A percentile compares a stretch with the other conserved stretches of the same genome.
phyloP scores from a whole-genome alignment of 2,329 filamentous ascomycete species.

The Plenodomus lindquistii region DNA sequence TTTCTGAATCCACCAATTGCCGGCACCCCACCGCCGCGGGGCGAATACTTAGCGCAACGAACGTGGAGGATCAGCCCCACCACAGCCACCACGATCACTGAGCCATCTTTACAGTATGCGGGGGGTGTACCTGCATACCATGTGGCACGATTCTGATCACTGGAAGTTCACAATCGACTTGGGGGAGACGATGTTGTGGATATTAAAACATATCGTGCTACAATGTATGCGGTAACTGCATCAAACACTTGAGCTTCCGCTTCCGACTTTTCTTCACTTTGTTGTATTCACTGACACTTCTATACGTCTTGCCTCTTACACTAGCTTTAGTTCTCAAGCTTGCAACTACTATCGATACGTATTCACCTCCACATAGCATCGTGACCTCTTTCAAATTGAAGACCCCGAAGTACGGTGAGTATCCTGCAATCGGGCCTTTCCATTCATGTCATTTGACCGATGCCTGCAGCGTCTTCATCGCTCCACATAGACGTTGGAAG shows the following conservation, averaged over 20 bases:
- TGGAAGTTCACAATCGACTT: too few species aligned
- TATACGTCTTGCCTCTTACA: too few species aligned
- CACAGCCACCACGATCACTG: background rate
- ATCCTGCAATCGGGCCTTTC: slow-evolving; percentile 56
- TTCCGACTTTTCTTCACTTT: too few species aligned
- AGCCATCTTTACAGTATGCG: background rate
- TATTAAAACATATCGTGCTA: too few species aligned
- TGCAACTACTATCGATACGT: too few species aligned
- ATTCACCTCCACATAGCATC: slow-evolving; percentile 56
- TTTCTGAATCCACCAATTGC: background rate
- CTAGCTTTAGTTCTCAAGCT: too few species aligned
- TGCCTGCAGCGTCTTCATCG: slow-evolving; percentile 52
- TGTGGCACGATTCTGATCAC: slow-evolving; percentile 25
- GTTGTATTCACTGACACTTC: too few species aligned
- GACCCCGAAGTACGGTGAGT: slow-evolving; percentile 47
- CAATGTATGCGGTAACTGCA: too few species aligned
- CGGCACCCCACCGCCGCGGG: background rate
- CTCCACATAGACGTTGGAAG: slow-evolving; percentile 67
- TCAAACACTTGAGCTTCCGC: too few species aligned
- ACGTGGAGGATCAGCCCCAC: background rate
- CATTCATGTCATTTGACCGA: slow-evolving; percentile 50
- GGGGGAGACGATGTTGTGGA: too few species aligned
- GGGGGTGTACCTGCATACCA: background rate
- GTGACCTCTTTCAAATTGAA: slow-evolving; percentile 58
- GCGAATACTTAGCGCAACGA: background rate